Evolutionary conservation across 139 green algal species (phyloP).

Genomic region (Astrephomene gubernaculifera): DNA sequence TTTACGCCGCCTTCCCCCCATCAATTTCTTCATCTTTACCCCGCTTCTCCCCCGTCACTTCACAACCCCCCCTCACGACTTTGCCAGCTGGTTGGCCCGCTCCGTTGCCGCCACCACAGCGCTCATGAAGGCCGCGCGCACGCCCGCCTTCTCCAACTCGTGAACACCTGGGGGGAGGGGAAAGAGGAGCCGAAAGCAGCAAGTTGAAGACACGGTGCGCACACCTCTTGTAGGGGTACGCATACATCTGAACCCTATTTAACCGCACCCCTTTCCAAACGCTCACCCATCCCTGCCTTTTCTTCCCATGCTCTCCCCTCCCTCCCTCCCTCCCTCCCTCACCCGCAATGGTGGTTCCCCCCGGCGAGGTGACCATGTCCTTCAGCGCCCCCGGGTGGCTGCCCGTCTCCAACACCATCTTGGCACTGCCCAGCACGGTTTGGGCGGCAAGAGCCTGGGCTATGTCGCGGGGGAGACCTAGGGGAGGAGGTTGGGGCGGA

Average conservation of each 20-base stretch:
- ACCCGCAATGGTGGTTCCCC: constrained; percentile 94
- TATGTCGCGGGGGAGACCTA: constrained; percentile 91
- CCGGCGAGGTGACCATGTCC: constrained; percentile 93
- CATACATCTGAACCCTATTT: too few relatives aligned
- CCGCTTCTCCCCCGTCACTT: too few relatives aligned
- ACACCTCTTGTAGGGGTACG: too few relatives aligned
- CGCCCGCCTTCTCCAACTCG: constrained; percentile 89
- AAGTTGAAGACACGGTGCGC: too few relatives aligned
- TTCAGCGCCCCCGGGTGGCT: constrained; percentile 93
- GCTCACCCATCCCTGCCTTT: too few relatives aligned
- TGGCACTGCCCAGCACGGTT: constrained; percentile 90
- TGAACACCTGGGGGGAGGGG: constrained; percentile 88
- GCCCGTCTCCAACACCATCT: constrained; percentile 97
- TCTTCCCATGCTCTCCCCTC: not conserved
- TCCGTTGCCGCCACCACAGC: constrained; percentile 88
- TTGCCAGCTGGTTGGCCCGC: constrained; percentile 85
- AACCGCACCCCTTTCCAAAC: too few relatives aligned
- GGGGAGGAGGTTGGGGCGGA: not conserved
- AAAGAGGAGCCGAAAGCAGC: too few relatives aligned
- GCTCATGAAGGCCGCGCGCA: constrained; percentile 89
- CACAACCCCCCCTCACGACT: constrained; percentile 55
- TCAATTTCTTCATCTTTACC: too few relatives aligned
- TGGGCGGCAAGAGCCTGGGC: constrained; percentile 82
- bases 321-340: not conserved
- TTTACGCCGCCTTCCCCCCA: too few relatives aligned